Evolutionary conservation across 1,284 basidiomycete genomes (phyloP).

Genomic region (Apiotrichum brassicae): DNA sequence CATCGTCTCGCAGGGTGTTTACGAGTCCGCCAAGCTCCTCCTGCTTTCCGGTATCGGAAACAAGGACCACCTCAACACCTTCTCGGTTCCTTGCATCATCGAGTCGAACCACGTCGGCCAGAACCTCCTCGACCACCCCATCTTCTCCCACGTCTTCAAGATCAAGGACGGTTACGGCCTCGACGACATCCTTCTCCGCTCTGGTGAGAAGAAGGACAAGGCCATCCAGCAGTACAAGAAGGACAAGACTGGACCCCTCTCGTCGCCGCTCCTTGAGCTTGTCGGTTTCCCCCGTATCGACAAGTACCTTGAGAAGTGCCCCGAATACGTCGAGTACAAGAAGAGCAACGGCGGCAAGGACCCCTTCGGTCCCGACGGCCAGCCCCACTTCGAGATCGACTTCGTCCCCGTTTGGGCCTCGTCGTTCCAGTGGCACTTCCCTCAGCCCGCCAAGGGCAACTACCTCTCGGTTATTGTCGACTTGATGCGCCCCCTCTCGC

Average conservation of each 20-base stretch:
- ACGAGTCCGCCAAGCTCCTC: slow-evolving; percentile 13
- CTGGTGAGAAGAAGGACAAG: background rate
- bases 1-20: slow-evolving; percentile 13
- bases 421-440: slow-evolving; percentile 15
- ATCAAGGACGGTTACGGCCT: slow-evolving; percentile 16
- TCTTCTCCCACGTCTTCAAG: slow-evolving; percentile 17
- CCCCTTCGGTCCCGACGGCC: slow-evolving; percentile 13
- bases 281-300: slow-evolving; percentile 16
- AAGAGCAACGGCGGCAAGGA: slow-evolving; percentile 10
- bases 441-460: slow-evolving; percentile 6
- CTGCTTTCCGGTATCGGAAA: slow-evolving; percentile 12
- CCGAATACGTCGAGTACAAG: slow-evolving; percentile 12
- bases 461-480: slow-evolving; percentile 14
- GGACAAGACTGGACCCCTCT: slow-evolving; percentile 4
- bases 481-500: slow-evolving; percentile 12
- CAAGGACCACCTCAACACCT: slow-evolving; percentile 4
- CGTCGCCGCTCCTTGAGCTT: slow-evolving; percentile 9
- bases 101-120: slow-evolving; percentile 60
- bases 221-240: slow-evolving; percentile 7
- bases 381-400: slow-evolving; percentile 17
- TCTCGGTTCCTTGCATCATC: slow-evolving; percentile 17
- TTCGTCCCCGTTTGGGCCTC: slow-evolving; percentile 12
- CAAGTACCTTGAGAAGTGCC: slow-evolving; percentile 4
- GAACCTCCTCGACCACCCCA: slow-evolving; percentile 62
- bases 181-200: slow-evolving; percentile 10